Base-by-base conservation (phyloP, 73 alveolate genomes). In the Symbiodinium pilosum region DNA sequence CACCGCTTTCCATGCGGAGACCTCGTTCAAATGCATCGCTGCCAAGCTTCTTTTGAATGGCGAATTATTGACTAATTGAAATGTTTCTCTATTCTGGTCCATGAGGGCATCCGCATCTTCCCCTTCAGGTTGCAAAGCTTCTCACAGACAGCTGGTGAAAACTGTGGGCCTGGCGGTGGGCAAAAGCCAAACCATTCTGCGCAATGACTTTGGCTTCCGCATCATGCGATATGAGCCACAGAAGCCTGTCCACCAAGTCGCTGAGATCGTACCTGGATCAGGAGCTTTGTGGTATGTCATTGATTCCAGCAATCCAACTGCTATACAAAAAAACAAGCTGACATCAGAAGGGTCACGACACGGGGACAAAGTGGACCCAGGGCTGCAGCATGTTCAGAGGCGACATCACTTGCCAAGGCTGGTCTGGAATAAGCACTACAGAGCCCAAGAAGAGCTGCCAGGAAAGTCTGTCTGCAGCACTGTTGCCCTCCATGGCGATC, bases 361-460 rank as follows among this genome's bases (percentile, higher is more conserved):
- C 97, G 24, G 97, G 97, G 54, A 91, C 97, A 56, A 68, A 91
- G 84, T 91, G 97, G 41, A 91, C 89, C 97, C 97, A 91, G 12
- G 97, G 97, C 81, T 91, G 81, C 97, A 91, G 77, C 83, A 71
- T 40, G 75, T 43, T 30, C 81, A 91, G 69, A 2, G 97, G 87
- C 5, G 97, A 30, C 77, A 91, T 43, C n/a, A 59, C 59, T 28
- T 64, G 77, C 97, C 97, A 91, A 39, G 97, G 89, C n/a, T 86
- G 56, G 81, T 69, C 97, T 41, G 97, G 97, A 30, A 91, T 32
- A 41, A 91, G 77, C 51, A 91, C 38, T 20, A 91, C 89, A 28
- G 97, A 69, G n/a, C 97, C 97, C 77, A 91, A 30, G 43, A 91
- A 91, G 56, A 84, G 97, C 36, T 91, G 97, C 97, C 97, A 91